Percentiles rank a stretch among this genome's conserved stretches.
Evolutionary conservation across 83 land plant species (phyloP).

Genomic region (Picea mariana): DNA sequence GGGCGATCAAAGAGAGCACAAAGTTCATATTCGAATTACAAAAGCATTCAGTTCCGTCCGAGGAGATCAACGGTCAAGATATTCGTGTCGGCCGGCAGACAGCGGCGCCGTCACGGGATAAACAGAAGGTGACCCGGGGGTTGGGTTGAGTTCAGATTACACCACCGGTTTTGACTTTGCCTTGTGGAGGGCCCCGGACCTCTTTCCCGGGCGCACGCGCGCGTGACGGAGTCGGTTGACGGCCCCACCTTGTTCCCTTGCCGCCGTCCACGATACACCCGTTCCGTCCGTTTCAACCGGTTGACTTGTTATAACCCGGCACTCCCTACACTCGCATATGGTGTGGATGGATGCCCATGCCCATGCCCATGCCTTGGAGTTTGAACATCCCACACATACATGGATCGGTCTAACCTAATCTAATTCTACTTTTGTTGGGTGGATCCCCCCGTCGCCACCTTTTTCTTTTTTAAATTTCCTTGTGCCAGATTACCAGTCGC

Average conservation of each 20-base stretch:
- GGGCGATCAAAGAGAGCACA: too few species aligned
- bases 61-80: neutral
- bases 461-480: too few species aligned
- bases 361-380: too few species aligned
- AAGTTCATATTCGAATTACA: too few species aligned
- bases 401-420: too few species aligned
- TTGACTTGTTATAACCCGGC: neutral
- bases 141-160: neutral
- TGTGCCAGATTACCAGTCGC: too few species aligned
- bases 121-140: neutral
- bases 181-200: neutral
- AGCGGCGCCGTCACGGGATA: conserved; percentile 12
- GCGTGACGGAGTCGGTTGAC: conserved; percentile 1
- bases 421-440: too few species aligned
- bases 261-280: conserved; percentile 7
- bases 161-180: conserved; percentile 9
- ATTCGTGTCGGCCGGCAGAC: conserved; percentile 3
- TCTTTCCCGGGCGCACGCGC: conserved; percentile 5
- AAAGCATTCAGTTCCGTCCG: neutral
- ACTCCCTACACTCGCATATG: too few species aligned
- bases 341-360: too few species aligned
- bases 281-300: neutral
- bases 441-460: too few species aligned
- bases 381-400: too few species aligned
- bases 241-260: neutral